These are phyloP conservation scores for Aquilaria sinensis DNA, from an alignment of 345 rosid species.

Conservation along the genomic window DNA sequence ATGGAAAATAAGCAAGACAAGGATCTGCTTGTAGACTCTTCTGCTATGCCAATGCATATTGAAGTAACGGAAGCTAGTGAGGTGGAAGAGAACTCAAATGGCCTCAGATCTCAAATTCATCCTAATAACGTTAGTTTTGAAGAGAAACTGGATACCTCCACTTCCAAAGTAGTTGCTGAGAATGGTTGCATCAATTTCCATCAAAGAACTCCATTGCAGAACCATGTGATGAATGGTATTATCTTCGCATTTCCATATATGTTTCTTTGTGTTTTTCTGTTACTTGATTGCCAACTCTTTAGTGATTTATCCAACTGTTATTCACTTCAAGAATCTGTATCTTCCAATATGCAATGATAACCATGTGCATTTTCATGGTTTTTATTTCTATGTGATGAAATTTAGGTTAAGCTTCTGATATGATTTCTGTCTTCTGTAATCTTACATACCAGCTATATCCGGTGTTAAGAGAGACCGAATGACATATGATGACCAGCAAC, in stretches of 20 bases:
- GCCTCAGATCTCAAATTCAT: constrained; percentile 18
- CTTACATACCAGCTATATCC: constrained; percentile 41
- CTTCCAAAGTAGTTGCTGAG: constrained; percentile 17
- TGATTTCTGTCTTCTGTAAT: constrained; percentile 45
- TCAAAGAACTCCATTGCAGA: constrained; percentile 22
- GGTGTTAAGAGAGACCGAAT: constrained; percentile 71
- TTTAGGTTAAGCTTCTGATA: constrained; percentile 11
- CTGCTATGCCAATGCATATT: constrained; percentile 30
- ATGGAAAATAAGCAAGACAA: constrained; percentile 27
- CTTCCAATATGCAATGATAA: too few relatives aligned
- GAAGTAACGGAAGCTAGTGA: constrained; percentile 27
- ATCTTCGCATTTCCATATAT: constrained; percentile 50
- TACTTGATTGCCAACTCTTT: constrained; percentile 1
- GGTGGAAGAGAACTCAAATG: constrained; percentile 26
- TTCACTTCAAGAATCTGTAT: neutral
- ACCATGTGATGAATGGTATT: constrained; percentile 30
- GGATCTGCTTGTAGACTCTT: constrained; percentile 31
- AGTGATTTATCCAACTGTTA: neutral
- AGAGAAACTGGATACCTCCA: constrained; percentile 22
- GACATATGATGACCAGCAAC: constrained; percentile 42
- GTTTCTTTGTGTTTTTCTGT: constrained; percentile 4
- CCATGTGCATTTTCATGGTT: neutral
- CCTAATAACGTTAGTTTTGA: neutral
- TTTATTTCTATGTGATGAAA: constrained; percentile 5
- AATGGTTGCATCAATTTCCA: constrained; percentile 24